Evolutionary conservation across 148 eudicot species (phyloP).

Genomic region (Pharnaceum exiguum): DNA sequence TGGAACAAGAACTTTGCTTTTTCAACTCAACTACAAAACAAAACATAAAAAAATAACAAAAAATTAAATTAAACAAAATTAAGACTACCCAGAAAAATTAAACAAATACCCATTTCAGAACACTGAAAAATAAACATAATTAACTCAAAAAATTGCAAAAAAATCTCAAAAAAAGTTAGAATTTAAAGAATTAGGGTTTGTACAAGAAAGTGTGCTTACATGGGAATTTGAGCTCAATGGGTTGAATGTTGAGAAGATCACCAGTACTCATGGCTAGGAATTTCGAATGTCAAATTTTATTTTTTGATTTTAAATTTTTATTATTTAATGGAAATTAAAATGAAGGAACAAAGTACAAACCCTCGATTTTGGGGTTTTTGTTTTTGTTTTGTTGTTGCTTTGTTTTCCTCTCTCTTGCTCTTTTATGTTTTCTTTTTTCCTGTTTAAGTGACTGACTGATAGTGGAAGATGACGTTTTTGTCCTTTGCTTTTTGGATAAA

Average conservation of each 20-base stretch:
- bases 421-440: too few species aligned
- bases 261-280: constrained; percentile 48
- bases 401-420: too few species aligned
- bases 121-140: constrained; percentile 1
- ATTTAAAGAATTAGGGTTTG: constrained; percentile 11
- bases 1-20: constrained; percentile 63
- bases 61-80: too few species aligned
- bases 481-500: too few species aligned
- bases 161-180: constrained; percentile 8
- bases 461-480: too few species aligned
- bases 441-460: too few species aligned
- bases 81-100: constrained; percentile 20
- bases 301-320: too few species aligned
- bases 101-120: constrained; percentile 15
- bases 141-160: constrained; percentile 5
- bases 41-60: constrained; percentile 19
- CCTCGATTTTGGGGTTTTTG: too few species aligned
- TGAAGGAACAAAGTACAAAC: too few species aligned
- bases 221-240: constrained; percentile 61
- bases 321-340: too few species aligned
- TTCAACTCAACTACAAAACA: constrained; percentile 46
- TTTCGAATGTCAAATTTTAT: constrained; percentile 5
- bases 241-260: constrained; percentile 56
- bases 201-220: constrained; percentile 34
- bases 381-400: too few species aligned